A percentile compares a stretch with the other conserved stretches of the same genome.
phyloP scores from a whole-genome alignment of 805 yeast species.

The Starmerella riodocensis region DNA sequence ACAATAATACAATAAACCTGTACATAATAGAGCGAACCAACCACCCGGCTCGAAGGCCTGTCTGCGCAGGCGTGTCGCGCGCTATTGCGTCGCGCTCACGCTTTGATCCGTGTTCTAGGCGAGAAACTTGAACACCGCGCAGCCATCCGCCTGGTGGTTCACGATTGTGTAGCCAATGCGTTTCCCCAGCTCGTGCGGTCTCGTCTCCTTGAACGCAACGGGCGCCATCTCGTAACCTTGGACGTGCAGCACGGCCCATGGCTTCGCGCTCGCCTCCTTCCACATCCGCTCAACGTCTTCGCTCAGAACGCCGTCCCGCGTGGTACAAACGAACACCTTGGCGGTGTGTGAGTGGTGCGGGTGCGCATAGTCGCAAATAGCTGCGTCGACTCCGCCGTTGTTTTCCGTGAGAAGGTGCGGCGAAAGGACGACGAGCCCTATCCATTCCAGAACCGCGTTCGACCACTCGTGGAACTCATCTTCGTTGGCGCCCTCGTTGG shows the following conservation, averaged over 20 bases:
- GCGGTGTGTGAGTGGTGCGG: neutral
- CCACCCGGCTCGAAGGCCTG: no score
- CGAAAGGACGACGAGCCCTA: constrained; percentile 11
- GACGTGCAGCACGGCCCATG: constrained; percentile 12
- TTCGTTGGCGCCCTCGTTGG: constrained; percentile 1
- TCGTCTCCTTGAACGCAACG: neutral
- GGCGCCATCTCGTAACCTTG: constrained; percentile 11
- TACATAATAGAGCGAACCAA: no score
- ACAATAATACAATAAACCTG: no score
- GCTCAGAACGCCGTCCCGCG: neutral
- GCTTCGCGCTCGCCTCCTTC: neutral
- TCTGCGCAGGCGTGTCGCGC: no score
- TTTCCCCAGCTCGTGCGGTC: constrained; percentile 1
- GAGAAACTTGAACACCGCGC: no score
- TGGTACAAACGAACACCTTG: neutral
- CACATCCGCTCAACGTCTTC: constrained; percentile 3
- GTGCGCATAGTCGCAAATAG: constrained; percentile 6
- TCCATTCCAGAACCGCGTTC: constrained; percentile 17
- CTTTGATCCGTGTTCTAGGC: no score
- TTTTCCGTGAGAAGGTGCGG: constrained; percentile 4
- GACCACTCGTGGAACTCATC: constrained; percentile 18
- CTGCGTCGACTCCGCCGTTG: constrained; percentile 7
- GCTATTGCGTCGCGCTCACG: no score
- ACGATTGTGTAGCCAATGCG: constrained; percentile 10
- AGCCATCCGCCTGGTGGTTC: neutral